Evolutionary conservation across 495 filamentous ascomycete genomes (phyloP).

Genomic region (Melanomma pulvis-pyrius): DNA sequence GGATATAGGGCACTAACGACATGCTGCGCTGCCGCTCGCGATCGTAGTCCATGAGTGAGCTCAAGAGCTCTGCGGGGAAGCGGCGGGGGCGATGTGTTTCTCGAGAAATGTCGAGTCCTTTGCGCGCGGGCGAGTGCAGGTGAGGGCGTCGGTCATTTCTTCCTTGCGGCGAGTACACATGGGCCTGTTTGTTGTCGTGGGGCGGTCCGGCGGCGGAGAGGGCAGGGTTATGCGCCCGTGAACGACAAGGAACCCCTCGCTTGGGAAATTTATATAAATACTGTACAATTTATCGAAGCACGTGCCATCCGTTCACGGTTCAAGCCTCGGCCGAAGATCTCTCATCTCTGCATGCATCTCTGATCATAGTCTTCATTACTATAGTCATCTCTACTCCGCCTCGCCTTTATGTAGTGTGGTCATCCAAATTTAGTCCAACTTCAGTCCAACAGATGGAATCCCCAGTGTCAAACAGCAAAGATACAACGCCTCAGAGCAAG

Average conservation of each 20-base stretch:
- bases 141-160: not conserved
- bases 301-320: slow-evolving; percentile 10
- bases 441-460: not conserved
- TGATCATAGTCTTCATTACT: not conserved
- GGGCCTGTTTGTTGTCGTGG: slow-evolving; percentile 24
- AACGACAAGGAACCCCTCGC: not conserved
- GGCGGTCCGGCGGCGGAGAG: not conserved
- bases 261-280: slow-evolving; percentile 2
- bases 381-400: not conserved
- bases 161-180: slow-evolving; percentile 3
- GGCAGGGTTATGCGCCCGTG: not conserved
- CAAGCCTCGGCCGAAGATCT: not conserved
- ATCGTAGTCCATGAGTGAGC: slow-evolving; percentile 28
- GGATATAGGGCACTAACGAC: slow-evolving; percentile 47
- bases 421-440: not conserved
- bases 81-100: not conserved
- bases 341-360: not conserved
- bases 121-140: slow-evolving; percentile 2
- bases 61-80: slow-evolving; percentile 19
- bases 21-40: slow-evolving; percentile 37
- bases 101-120: not conserved
- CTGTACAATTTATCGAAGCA: not conserved
- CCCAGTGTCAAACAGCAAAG: not conserved
- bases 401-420: not conserved
- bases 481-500: slow-evolving; percentile 30